Evolutionary conservation across 2,329 filamentous ascomycete species (phyloP), one percentile per base, ranked within the genome.

Genomic region (Capronia coronata): DNA sequence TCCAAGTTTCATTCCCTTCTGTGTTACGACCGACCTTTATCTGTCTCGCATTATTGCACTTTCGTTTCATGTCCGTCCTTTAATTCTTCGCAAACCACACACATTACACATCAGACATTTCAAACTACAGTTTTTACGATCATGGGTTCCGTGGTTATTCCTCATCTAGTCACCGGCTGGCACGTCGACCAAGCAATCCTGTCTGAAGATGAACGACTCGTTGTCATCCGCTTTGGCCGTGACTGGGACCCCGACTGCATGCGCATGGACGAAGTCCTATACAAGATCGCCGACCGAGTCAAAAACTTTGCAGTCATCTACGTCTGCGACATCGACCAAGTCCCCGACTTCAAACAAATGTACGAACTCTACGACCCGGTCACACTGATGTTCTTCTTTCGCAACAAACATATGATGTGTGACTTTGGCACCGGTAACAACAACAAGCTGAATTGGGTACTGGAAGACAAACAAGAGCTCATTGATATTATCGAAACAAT

Each of bases 401-500:
- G 91, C 55, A 98, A 98, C 68, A 98, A 98, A 45, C 60, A 62
- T 38, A 62, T 62, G 55, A 64, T 94, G 86, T 88, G 86, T 68
- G 91, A 97, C 79, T 89, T 96, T 61, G 91, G 91, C 40, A 98
- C 93, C 1, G 93, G 93, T 58, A 95, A 98, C 72, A 98, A 98
- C 70, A 98, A 98, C 69, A 97, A 97, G 69, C 75, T 96, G 60
- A 96, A 96, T 67, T 95, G 88, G 84, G 87, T 95, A 41, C 75
- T 94, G 46, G 90, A 97, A 70, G 91, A 98, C 65, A 97, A 98
- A 72, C 91, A 97, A 68, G 93, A 98, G 73, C 75, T 98, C 63
- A 94, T 98, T 63, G 93, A 98, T 70, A 98, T 98, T 59, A 83
- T 97, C 64, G 93, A 98, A 76, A 96, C 90, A 3, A 90, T 98